These are phyloP conservation scores for Pseudonitzschia multiseries DNA, from an alignment of 108 stramenopile species.

Conservation along the genomic window DNA sequence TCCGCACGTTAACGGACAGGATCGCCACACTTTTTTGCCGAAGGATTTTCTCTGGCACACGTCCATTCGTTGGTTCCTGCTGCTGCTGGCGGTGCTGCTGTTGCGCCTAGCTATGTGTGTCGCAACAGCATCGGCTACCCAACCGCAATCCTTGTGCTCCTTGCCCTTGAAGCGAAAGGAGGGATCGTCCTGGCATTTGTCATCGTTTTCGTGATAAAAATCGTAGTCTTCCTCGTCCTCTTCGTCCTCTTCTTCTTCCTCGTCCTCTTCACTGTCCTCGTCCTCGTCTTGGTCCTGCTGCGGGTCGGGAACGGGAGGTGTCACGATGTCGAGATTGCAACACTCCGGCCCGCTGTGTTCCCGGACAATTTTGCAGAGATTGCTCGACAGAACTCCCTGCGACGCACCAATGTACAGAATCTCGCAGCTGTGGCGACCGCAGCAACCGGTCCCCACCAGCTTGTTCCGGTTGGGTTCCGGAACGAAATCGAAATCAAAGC, in stretches of 20 bases:
- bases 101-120: not conserved
- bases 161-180: not conserved
- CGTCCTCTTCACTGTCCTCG: not conserved
- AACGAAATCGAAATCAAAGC: conserved; percentile 12
- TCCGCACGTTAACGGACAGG: not conserved
- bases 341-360: conserved; percentile 12
- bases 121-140: not conserved
- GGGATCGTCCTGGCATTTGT: not conserved
- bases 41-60: not conserved
- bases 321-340: conserved; percentile 9
- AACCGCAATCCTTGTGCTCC: not conserved
- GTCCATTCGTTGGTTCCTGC: not conserved
- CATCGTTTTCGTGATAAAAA: not conserved
- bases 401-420: conserved; percentile 2
- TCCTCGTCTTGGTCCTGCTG: not conserved
- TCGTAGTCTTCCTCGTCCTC: not conserved
- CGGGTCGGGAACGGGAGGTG: no score
- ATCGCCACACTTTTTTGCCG: not conserved
- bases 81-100: no score
- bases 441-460: conserved; percentile 5
- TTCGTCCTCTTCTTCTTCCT: not conserved
- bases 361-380: not conserved
- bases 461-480: conserved; percentile 17
- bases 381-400: not conserved
- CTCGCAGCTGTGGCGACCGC: conserved; percentile 1